Base-by-base conservation (phyloP, 2,329 filamentous ascomycete genomes). In the Ophidiomyces ophidiicola region DNA sequence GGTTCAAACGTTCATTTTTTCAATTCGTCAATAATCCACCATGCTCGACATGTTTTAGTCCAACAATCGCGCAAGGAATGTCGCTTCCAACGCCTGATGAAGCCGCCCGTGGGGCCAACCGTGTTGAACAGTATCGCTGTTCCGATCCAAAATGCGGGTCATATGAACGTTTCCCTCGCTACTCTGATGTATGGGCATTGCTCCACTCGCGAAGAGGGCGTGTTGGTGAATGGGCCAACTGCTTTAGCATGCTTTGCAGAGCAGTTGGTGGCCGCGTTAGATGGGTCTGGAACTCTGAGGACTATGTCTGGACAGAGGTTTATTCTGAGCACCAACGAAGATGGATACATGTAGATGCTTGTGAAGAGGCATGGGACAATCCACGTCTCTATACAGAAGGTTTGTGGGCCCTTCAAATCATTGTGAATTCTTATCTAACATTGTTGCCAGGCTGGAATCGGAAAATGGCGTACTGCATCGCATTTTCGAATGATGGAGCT, bases 231-330 rank as follows among this genome's bases (percentile, higher is more conserved):
- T 96, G 90, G 86, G 86, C 85, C 49, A 96, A 94, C 64, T 94
- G 87, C 70, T 98, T 98, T 66, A 88, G 81, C 64, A 96, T 96
- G 90, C 72, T 98, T 37, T 96, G 88, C 68, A 77, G 88, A 44
- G 90, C 90, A 3, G 77, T 96, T 10, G 88, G 88, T 35, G 83
- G 82, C 44, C 76, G 88, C 45, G 86, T 94, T 17, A 77, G 90
- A 53, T 98, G 90, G 90, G 82, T 98, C 7, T 98, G 90, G 90
- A 96, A 96, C 51, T 80, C 82, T 20, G 90, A 96, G 61, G 90
- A 96, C 58, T 84, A 94, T 55, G 84, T 94, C 18, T 98, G 90
- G 90, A 94, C 87, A 1, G 90, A 96, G 53, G 81, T 96, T 10
- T 98, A 94, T 64, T 94, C 87, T 2, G 83, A 90, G 46, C 86